Evolutionary conservation across 2,329 filamentous ascomycete species (phyloP).

Genomic region (Fusarium sp.): DNA sequence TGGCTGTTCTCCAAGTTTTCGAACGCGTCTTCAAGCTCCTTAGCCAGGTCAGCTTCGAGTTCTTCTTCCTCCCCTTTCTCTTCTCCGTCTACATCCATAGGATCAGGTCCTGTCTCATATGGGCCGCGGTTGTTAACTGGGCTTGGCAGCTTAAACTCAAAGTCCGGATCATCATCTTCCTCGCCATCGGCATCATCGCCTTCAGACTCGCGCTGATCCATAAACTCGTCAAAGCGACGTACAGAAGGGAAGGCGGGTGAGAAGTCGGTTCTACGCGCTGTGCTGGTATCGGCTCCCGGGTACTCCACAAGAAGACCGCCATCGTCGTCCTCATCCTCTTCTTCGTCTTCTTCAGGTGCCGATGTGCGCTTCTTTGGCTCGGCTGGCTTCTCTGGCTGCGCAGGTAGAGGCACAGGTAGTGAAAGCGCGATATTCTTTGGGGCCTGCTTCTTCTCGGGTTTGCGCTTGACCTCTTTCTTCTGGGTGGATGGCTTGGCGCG

Average conservation of each 20-base stretch:
- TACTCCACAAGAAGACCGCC: constrained; percentile 70
- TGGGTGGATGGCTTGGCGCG: constrained; percentile 39
- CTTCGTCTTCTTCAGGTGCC: constrained; percentile 61
- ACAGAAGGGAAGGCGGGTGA: constrained; percentile 61
- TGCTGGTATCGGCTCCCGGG: constrained; percentile 60
- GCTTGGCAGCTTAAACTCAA: constrained; percentile 64
- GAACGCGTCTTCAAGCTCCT: constrained; percentile 62
- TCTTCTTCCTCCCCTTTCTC: constrained; percentile 43
- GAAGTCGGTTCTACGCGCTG: constrained; percentile 54
- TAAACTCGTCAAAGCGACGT: constrained; percentile 65
- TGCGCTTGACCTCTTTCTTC: constrained; percentile 48
- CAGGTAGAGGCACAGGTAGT: constrained; percentile 48
- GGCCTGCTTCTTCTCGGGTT: constrained; percentile 51
- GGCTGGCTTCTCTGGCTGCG: constrained; percentile 29
- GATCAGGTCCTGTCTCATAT: constrained; percentile 40
- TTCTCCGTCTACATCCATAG: constrained; percentile 47
- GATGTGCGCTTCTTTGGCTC: constrained; percentile 46
- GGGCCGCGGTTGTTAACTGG: constrained; percentile 57
- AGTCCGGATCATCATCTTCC: constrained; percentile 60
- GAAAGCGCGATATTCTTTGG: constrained; percentile 50
- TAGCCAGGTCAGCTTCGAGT: constrained; percentile 57
- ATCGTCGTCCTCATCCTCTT: constrained; percentile 67
- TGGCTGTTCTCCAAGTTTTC: constrained; percentile 66
- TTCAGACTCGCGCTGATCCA: constrained; percentile 58
- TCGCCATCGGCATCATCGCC: constrained; percentile 61